Base-by-base conservation (phyloP, 2,329 filamentous ascomycete species). In the Neoarthrinium moseri region DNA sequence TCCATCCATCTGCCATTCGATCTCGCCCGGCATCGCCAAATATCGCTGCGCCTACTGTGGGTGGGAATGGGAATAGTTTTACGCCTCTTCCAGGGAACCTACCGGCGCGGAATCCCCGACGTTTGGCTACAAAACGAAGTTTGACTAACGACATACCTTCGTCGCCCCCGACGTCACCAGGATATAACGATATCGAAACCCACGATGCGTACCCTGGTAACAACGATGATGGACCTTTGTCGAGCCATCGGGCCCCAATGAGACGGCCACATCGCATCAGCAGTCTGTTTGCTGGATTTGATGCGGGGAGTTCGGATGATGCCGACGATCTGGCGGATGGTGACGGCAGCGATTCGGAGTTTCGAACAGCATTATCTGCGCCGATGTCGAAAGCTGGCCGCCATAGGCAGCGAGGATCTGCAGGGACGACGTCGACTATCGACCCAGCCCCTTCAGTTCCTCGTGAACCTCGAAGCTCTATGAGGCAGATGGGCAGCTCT, bases 251-350 rank as follows among this genome's bases (percentile, higher is more conserved):
- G 43, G 75, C 77, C 2, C 78, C 83, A 2, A 74, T 87, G 60
- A 79, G 84, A 49, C 79, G 85, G 13, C 87, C 88, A 1, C 84
- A 87, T 59, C 78, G 89, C 45, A 84, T 89, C 39, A 92, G 87
- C 66, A 94, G 88, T 60, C 72, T 95, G n/a, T 94, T 94, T 65
- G 87, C 89, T 24, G 89, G 89, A 0, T 94, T 95, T 54, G 88
- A 92, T 37, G 81, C 81, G 11, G 75, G 74, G 35, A 89, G 83
- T 57, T 85, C 84, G 6, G 84, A 84, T 35, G 84, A 88, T 45
- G 72, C 62, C 3, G 81, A 85, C 32, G 81, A 86, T 22, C 84
- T 84, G 62, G 71, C 66, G 23, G 81, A 84, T 48, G 71, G 64
- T 4, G 82, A 87, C 39, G 51, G 80, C 50, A 86, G 80, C 56